Conservation (phyloP, 116 monocot genomes). For the Phalaenopsis hybrid region DNA sequence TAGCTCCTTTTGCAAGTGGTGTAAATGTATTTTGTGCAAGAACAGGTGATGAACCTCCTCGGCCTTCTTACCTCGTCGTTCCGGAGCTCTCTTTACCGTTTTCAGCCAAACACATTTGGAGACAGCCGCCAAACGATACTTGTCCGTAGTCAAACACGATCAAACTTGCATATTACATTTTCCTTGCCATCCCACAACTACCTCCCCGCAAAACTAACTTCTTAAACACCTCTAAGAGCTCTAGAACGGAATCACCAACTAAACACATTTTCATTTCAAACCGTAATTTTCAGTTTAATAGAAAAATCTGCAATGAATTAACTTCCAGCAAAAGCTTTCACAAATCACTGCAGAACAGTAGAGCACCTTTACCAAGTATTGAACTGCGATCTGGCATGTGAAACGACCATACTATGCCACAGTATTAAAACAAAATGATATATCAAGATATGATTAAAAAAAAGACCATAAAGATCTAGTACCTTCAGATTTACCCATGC, state of each 20-base stretch:
- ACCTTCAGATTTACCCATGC: slow-evolving; percentile 97
- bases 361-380: background rate
- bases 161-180: too few species aligned
- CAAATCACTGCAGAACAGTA: background rate
- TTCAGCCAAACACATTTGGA: background rate
- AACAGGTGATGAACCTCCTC: too few species aligned
- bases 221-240: background rate
- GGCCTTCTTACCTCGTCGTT: too few species aligned
- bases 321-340: background rate
- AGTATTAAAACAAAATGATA: background rate
- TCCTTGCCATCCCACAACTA: too few species aligned
- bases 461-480: background rate
- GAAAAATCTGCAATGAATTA: background rate
- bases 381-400: background rate
- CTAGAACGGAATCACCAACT: background rate
- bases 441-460: background rate
- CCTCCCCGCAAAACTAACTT: too few species aligned
- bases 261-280: background rate
- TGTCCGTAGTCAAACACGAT: too few species aligned
- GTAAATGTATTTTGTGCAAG: too few species aligned
- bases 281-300: background rate
- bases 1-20: too few species aligned
- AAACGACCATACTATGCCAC: background rate
- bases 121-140: too few species aligned
- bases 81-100: background rate